phyloP scores from a whole-genome alignment of 2,329 filamentous ascomycete genomes.

The Rugonectria rugulosa region DNA sequence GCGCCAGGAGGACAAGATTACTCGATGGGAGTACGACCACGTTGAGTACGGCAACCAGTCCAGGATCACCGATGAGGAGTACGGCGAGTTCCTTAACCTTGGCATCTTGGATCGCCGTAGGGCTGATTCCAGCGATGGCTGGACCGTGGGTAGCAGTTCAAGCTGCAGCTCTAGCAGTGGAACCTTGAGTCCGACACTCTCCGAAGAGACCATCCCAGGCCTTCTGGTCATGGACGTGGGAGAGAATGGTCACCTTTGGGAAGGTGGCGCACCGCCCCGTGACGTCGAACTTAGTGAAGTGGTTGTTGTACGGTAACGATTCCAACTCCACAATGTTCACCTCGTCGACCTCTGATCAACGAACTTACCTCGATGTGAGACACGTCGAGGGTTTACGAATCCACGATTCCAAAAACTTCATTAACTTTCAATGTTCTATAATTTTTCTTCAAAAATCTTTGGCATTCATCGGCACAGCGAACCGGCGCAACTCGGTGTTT shows the following conservation, averaged over 20 bases:
- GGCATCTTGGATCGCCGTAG: slow-evolving; percentile 53
- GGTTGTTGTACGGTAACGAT: slow-evolving; percentile 49
- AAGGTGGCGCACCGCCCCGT: slow-evolving; percentile 40
- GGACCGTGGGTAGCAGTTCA: slow-evolving; percentile 87
- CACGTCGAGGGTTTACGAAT: slow-evolving; percentile 34
- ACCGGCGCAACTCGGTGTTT: slow-evolving; percentile 47
- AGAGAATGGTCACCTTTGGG: slow-evolving; percentile 43
- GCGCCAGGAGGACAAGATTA: slow-evolving; percentile 82
- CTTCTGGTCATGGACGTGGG: slow-evolving; percentile 46
- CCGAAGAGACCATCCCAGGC: slow-evolving; percentile 51
- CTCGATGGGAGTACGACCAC: slow-evolving; percentile 95
- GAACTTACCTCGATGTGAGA: neutral
- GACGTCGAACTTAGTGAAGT: slow-evolving; percentile 57
- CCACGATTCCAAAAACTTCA: slow-evolving; percentile 39
- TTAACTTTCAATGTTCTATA: slow-evolving; percentile 44
- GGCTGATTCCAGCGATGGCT: slow-evolving; percentile 77
- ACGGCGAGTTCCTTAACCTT: slow-evolving; percentile 55
- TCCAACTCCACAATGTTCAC: slow-evolving; percentile 5
- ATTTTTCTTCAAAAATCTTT: slow-evolving; percentile 45
- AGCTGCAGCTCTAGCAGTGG: slow-evolving; percentile 61
- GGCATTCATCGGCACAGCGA: slow-evolving; percentile 52
- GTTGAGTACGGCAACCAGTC: slow-evolving; percentile 79
- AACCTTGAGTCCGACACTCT: slow-evolving; percentile 58
- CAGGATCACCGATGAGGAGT: slow-evolving; percentile 54
- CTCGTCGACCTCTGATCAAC: neutral